Conservation (phyloP, 768 basidiomycete species). For the Lactarius hengduanensis region DNA sequence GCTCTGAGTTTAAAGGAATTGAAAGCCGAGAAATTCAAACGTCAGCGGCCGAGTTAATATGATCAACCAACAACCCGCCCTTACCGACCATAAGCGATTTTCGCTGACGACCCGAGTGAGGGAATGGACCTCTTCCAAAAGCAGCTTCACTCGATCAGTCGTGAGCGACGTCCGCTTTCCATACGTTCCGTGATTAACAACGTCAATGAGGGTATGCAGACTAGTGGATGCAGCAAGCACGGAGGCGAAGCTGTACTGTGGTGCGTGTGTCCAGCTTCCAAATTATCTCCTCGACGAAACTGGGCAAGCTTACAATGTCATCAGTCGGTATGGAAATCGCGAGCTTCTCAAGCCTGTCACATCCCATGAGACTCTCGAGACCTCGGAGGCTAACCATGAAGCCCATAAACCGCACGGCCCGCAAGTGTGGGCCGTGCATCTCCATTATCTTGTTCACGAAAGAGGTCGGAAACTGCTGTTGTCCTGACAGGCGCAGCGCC, state of each 20-base stretch:
- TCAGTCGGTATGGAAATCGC: slow-evolving; percentile 21
- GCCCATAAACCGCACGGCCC: slow-evolving; percentile 21
- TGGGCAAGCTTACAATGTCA: slow-evolving; percentile 22
- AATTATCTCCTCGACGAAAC: slow-evolving; percentile 14
- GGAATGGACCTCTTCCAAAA: slow-evolving; percentile 24
- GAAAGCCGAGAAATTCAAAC: slow-evolving; percentile 18
- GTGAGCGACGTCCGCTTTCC: slow-evolving; percentile 24
- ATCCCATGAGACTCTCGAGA: slow-evolving; percentile 25
- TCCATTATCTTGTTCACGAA: slow-evolving; percentile 23
- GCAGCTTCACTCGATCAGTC: slow-evolving; percentile 23
- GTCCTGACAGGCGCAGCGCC: slow-evolving; percentile 22
- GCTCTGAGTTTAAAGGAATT: slow-evolving; percentile 21
- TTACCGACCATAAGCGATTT: slow-evolving; percentile 29
- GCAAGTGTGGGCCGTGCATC: slow-evolving; percentile 23
- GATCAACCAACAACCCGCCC: not conserved
- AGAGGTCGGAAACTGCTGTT: slow-evolving; percentile 13
- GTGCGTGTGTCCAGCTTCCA: slow-evolving; percentile 1
- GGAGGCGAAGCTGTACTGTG: slow-evolving; percentile 20
- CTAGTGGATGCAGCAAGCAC: slow-evolving; percentile 17
- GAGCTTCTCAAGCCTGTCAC: slow-evolving; percentile 26
- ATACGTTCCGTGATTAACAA: slow-evolving; percentile 18
- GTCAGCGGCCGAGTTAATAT: slow-evolving; percentile 16
- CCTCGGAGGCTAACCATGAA: slow-evolving; percentile 4
- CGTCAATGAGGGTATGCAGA: slow-evolving; percentile 26
- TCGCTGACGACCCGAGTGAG: slow-evolving; percentile 26